Evolutionary conservation across 2,329 filamentous ascomycete genomes (phyloP), one percentile per base, ranked within the genome.

Genomic region (Nothomitra cinnamomea): DNA sequence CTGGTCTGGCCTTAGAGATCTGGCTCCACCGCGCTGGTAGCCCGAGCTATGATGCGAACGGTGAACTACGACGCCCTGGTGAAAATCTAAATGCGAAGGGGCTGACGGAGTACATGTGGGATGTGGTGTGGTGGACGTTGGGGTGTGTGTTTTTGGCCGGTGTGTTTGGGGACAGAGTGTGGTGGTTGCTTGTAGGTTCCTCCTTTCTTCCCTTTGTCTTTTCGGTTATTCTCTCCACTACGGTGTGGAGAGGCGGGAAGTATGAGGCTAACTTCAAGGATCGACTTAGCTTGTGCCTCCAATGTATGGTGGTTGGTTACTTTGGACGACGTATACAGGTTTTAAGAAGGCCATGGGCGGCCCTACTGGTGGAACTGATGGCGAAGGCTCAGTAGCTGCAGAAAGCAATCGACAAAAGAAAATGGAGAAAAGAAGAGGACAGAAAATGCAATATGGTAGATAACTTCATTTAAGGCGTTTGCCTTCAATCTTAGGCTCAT

Each of bases 41-140:
- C 8, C 92, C 92, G 22, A 81, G 73, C 56, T 85, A 82, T 64
- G 78, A 80, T 59, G 65, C 80, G 21, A 81, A 79, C 49, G 76
- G 74, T 13, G 74, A 82, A n/a, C 73, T 96, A 57, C 81, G 79
- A 65, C 79, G 76, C 32, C 73, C 86, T 0, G 90, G 92, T 43
- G 89, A 96, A 65, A 92, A 98, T 66, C 78, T 98, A 52, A 80
- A 85, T 53, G 86, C 87, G 8, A 77, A 83, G 35, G 92, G 92
- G 3, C 70, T 98, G 72, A 96, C 90, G 10, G 92, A 95, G 70
- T 96, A 94, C 73, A 87, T 96, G 84, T 98, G 94, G 77, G 92
- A 98, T 69, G 79, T 95, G 51, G 73, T 95, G 53, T 96, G 95
- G 78, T 87, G 94, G 71, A 95, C 88, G 0, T 95, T 89, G 82